These are phyloP conservation scores for Zelonia costaricensis DNA, from an alignment of 208 protist genomes.

Conservation along the genomic window DNA sequence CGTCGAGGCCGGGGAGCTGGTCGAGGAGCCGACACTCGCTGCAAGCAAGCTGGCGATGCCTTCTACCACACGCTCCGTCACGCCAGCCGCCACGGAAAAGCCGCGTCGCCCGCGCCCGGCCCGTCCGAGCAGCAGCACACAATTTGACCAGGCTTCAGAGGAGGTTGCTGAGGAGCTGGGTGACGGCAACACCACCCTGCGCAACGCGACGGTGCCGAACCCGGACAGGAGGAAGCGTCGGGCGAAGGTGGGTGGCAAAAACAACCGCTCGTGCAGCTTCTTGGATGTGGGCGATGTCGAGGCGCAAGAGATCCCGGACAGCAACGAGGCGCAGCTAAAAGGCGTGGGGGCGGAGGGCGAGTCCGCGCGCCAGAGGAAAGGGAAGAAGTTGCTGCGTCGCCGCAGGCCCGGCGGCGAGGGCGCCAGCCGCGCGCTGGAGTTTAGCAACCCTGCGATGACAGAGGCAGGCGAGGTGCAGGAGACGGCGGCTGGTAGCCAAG, in stretches of 20 bases:
- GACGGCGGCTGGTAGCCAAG: not conserved
- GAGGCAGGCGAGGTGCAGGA: conserved; percentile 13
- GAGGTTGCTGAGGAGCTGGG: conserved; percentile 1
- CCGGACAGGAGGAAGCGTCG: conserved; percentile 29
- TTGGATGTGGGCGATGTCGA: conserved; percentile 36
- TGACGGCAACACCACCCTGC: not conserved
- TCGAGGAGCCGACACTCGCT: conserved; percentile 16
- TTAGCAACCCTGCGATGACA: not conserved
- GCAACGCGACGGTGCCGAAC: not conserved
- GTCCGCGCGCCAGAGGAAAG: not conserved
- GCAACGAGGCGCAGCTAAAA: conserved; percentile 5
- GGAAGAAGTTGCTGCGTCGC: conserved; percentile 16
- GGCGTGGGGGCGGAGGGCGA: not conserved
- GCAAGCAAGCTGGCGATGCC: not conserved
- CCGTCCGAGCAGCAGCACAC: not conserved
- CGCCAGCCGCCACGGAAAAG: not conserved
- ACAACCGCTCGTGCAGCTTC: conserved; percentile 60
- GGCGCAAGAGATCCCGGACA: conserved; percentile 26
- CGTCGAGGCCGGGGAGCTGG: conserved; percentile 21
- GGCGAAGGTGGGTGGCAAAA: conserved; percentile 10
- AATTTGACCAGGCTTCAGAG: not conserved
- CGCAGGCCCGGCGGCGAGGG: conserved; percentile 6
- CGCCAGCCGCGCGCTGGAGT: not conserved
- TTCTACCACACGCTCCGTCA: not conserved
- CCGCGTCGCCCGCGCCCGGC: not conserved